Evolutionary conservation across 306 rosid genomes (phyloP).

Genomic region (Quercus gilva): DNA sequence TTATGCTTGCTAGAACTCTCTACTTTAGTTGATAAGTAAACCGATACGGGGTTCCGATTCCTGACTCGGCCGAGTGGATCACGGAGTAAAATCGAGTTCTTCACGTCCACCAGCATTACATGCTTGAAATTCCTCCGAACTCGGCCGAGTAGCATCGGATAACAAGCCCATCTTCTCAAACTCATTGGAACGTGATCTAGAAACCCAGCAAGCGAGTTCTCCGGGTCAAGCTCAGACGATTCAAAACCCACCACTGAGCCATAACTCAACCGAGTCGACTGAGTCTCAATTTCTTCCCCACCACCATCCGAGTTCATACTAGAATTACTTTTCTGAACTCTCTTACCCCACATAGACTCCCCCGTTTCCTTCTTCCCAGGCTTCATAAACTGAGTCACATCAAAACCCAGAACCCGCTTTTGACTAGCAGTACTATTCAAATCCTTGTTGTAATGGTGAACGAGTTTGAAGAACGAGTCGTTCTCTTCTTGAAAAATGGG

Average conservation of each 20-base stretch:
- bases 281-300: background rate
- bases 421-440: constrained; percentile 26
- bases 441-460: constrained; percentile 20
- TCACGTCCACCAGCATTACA: constrained; percentile 58
- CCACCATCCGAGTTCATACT: constrained; percentile 16
- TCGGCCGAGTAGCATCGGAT: constrained; percentile 85
- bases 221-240: constrained; percentile 79
- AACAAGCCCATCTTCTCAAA: constrained; percentile 84
- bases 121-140: constrained; percentile 68
- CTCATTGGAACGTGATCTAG: constrained; percentile 53
- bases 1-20: constrained; percentile 29
- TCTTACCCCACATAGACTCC: constrained; percentile 73
- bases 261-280: constrained; percentile 41
- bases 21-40: constrained; percentile 22
- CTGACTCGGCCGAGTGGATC: constrained; percentile 61
- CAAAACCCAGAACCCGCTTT: constrained; percentile 37
- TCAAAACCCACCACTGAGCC: constrained; percentile 87
- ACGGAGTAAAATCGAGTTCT: constrained; percentile 31
- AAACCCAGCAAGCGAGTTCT: constrained; percentile 83
- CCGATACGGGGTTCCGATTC: constrained; percentile 59
- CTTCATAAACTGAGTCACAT: constrained; percentile 40
- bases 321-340: background rate
- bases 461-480: constrained; percentile 45
- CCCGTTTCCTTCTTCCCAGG: constrained; percentile 10
- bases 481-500: constrained; percentile 52